Conservation (phyloP, 2,329 filamentous ascomycete genomes). For the Cordyceps sp. region DNA sequence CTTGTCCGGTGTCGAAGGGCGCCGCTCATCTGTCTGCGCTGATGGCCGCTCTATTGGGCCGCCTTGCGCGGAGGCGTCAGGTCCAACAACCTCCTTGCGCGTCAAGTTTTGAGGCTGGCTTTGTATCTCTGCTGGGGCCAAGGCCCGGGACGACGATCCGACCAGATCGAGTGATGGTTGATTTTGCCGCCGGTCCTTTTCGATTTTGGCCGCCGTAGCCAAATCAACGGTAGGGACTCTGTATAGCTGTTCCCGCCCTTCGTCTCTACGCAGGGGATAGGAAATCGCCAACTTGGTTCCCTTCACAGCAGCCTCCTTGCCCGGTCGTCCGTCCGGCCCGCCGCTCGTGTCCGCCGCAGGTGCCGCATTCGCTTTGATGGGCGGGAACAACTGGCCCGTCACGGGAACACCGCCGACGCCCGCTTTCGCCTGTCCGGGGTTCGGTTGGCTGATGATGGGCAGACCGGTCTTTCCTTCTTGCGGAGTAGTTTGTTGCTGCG, state of each 20-base stretch:
- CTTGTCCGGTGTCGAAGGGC: slow-evolving; percentile 9
- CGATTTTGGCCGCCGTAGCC: slow-evolving; percentile 27
- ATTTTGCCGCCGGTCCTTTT: slow-evolving; percentile 24
- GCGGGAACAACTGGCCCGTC: slow-evolving; percentile 24
- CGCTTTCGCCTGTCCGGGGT: slow-evolving; percentile 15
- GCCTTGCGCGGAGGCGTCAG: background rate
- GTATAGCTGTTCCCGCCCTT: slow-evolving; percentile 13
- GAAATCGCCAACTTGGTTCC: slow-evolving; percentile 30
- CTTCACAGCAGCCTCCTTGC: slow-evolving; percentile 12
- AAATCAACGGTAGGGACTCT: slow-evolving; percentile 33
- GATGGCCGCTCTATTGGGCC: slow-evolving; percentile 1
- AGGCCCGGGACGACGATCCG: slow-evolving; percentile 12
- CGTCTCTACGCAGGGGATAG: slow-evolving; percentile 21
- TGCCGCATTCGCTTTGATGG: slow-evolving; percentile 18
- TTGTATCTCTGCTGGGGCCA: slow-evolving; percentile 15
- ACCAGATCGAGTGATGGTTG: slow-evolving; percentile 7
- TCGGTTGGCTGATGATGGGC: slow-evolving; percentile 20
- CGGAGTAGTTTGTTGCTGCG: background rate
- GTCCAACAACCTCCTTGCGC: slow-evolving; percentile 17
- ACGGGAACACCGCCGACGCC: slow-evolving; percentile 22
- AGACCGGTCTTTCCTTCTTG: slow-evolving; percentile 11
- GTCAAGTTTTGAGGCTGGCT: slow-evolving; percentile 18
- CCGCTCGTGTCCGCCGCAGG: no score
- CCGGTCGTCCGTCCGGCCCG: no score
- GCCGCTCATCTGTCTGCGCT: slow-evolving; percentile 2